Evolutionary conservation across 345 rosid genomes (phyloP).

Genomic region (Eucalyptus cloeziana): DNA sequence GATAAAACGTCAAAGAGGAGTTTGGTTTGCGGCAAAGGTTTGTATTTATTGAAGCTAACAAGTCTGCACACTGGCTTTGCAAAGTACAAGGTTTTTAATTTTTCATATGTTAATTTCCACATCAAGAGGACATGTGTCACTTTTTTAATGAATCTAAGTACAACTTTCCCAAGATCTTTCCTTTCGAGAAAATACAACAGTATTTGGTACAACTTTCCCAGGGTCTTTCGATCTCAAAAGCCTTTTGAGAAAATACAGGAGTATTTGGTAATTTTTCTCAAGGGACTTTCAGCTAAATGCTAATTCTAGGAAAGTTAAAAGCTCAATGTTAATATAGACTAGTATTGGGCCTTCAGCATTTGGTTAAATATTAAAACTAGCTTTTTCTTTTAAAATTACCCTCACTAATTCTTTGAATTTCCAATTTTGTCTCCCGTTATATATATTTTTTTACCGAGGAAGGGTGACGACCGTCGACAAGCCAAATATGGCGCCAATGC

Average conservation of each 20-base stretch:
- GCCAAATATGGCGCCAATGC: too few species aligned
- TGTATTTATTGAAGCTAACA: background rate
- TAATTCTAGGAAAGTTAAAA: rapidly evolving
- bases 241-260: rapidly evolving
- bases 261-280: too few species aligned
- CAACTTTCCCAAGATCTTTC: too few species aligned
- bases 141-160: too few species aligned
- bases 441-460: rapidly evolving
- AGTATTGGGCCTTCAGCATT: rapidly evolving
- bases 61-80: rapidly evolving
- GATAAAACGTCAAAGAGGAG: background rate
- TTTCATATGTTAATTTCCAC: too few species aligned
- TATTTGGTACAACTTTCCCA: too few species aligned
- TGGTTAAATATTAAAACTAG: rapidly evolving
- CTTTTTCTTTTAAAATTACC: too few species aligned
- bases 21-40: background rate
- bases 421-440: too few species aligned
- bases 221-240: too few species aligned
- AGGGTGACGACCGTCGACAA: rapidly evolving
- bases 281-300: rapidly evolving
- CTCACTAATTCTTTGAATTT: too few species aligned
- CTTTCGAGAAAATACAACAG: rapidly evolving
- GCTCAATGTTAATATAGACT: rapidly evolving
- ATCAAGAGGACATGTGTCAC: too few species aligned
- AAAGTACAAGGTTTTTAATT: background rate